Evolutionary conservation across 768 basidiomycete species (phyloP), one percentile per base, ranked within the genome.

Genomic region (Mycena alexandri): DNA sequence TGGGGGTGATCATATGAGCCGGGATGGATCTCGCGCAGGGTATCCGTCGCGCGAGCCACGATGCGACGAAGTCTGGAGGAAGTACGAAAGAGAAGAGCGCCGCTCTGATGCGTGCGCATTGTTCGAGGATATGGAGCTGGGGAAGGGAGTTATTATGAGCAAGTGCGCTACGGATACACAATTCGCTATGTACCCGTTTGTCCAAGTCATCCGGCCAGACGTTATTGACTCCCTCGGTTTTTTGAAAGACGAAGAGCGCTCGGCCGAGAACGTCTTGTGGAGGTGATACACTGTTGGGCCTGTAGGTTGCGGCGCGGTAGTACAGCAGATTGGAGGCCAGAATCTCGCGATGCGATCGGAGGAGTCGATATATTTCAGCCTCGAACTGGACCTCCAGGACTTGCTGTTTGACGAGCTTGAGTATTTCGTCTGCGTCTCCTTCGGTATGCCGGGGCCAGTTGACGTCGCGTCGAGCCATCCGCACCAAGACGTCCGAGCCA

Each of bases 161-260:
- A 2, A n/a, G 14, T 12, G 13, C 57, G 38, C 22, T n/a, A 46
- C 12, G 17, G 19, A 22, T 22, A 25, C 5, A 21, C 25, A 36
- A 19, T 48, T 33, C 11, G 14, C 12, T 29, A 43, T 46, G 53
- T 21, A 63, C 67, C n/a, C 52, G 38, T 56, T 51, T 56, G 9
- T 10, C 46, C 29, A 19, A 5, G n/a, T 47, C 58, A 19, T 54
- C 50, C 24, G 63, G 68, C 68, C 68, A 69, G 16, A 69, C 58
- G 33, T 64, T 64, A 29, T 64, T 61, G 7, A 38, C 43, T 10
- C 68, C 68, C 50, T 55, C 50, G 2, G 52, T 42, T 57, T 61
- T 65, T 19, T 60, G 52, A 25, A 69, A 69, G 2, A 65, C 36
- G 41, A 69, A 69, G 25, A 69, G 21, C 21, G 59, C 59, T 19